Percentiles rank a stretch among this genome's conserved stretches.
Evolutionary conservation across 441 rosid genomes (phyloP).

Genomic region (Populus hybrid): DNA sequence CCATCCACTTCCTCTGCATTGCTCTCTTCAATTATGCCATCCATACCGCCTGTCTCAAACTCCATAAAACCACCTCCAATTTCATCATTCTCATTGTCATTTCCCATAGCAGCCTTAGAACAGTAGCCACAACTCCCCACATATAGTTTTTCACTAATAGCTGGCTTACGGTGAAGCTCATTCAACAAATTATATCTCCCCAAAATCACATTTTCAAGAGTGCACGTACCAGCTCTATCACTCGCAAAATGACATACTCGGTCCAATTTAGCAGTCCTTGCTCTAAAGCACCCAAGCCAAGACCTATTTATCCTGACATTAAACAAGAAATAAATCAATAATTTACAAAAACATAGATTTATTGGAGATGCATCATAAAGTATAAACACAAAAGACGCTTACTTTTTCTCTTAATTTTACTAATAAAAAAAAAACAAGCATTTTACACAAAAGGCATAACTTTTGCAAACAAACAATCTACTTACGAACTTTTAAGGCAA

Average conservation of each 20-base stretch:
- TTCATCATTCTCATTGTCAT: background rate
- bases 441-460: background rate
- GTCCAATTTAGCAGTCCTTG: background rate
- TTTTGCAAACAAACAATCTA: background rate
- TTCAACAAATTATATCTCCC: background rate
- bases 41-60: background rate
- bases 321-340: background rate
- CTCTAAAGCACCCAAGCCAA: constrained; percentile 1
- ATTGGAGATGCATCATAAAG: background rate
- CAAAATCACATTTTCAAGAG: background rate
- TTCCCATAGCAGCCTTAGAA: background rate
- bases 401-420: background rate
- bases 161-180: background rate
- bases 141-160: background rate
- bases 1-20: background rate
- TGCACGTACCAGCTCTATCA: background rate
- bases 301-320: background rate
- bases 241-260: background rate
- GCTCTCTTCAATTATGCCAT: background rate
- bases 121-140: background rate
- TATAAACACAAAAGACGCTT: background rate
- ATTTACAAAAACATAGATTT: background rate
- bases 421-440: background rate
- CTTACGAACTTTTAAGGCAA: background rate
- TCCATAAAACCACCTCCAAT: background rate